Evolutionary conservation across 179 eudicot genomes (phyloP).

Genomic region (Sideroxylon spinosum): DNA sequence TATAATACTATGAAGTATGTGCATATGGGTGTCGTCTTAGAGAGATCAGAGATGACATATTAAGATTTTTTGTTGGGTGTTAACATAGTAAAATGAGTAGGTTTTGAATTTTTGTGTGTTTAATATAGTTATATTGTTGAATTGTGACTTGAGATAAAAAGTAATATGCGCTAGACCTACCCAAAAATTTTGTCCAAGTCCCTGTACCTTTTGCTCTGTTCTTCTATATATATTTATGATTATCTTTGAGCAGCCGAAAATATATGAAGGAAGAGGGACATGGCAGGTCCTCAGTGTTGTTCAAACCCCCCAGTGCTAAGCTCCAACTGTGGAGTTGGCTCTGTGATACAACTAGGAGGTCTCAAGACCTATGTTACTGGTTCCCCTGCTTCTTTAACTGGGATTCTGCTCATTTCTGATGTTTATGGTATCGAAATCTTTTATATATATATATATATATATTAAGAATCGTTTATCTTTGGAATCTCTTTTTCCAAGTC

Average conservation of each 20-base stretch:
- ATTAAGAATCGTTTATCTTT: not conserved
- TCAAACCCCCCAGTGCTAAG: constrained; percentile 2
- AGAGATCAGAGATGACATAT: no score
- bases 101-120: no score
- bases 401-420: constrained; percentile 13
- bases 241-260: not conserved
- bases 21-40: no score
- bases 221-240: not conserved
- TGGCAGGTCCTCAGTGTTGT: constrained; percentile 10
- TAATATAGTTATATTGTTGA: no score
- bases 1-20: no score
- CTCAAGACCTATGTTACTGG: constrained; percentile 13
- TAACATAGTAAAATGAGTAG: no score
- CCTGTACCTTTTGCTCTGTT: not conserved
- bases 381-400: constrained; percentile 8
- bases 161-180: no score
- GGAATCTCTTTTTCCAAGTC: not conserved
- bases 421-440: constrained; percentile 6
- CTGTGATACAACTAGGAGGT: constrained; percentile 6
- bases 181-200: no score
- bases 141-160: no score
- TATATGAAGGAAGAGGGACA: not conserved
- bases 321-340: constrained; percentile 1
- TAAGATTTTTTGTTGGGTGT: no score
- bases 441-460: no score